phyloP scores from a whole-genome alignment of 2,329 filamentous ascomycete species.

The Talaromyces sp. region DNA sequence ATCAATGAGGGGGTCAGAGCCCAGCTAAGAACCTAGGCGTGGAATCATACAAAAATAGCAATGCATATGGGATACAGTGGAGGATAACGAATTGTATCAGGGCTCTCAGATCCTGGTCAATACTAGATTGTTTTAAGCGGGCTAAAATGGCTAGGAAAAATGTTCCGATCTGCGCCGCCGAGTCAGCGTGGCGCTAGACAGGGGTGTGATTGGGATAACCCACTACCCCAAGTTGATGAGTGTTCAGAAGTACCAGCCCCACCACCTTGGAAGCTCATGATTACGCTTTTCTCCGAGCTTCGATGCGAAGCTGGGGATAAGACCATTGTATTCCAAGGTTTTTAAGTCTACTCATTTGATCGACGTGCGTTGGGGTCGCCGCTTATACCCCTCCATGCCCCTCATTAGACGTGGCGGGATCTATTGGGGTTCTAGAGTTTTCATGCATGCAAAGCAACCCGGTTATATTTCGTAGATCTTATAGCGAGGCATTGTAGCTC shows the following conservation, averaged over 20 bases:
- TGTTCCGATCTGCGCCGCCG: neutral
- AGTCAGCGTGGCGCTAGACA: constrained; percentile 6
- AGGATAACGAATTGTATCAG: neutral
- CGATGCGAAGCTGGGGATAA: neutral
- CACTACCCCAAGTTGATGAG: neutral
- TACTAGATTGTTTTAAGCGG: neutral
- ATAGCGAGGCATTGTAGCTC: neutral
- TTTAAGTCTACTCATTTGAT: neutral
- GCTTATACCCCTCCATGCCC: neutral
- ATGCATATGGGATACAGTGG: neutral
- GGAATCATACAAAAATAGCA: neutral
- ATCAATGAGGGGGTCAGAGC: neutral
- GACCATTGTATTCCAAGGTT: too few species aligned
- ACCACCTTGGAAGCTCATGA: neutral
- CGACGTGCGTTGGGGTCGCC: neutral
- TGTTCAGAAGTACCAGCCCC: neutral
- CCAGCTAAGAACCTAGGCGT: neutral
- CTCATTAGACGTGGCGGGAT: neutral
- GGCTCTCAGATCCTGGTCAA: neutral
- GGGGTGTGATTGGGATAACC: constrained; percentile 1
- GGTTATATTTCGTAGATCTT: constrained; percentile 4
- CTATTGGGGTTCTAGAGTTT: neutral
- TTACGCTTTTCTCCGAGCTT: neutral
- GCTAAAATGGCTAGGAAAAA: neutral
- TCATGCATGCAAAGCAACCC: neutral